Evolutionary conservation across 352 stramenopile genomes (phyloP), one percentile per base, ranked within the genome.

Genomic region (Pythium monospermum): DNA sequence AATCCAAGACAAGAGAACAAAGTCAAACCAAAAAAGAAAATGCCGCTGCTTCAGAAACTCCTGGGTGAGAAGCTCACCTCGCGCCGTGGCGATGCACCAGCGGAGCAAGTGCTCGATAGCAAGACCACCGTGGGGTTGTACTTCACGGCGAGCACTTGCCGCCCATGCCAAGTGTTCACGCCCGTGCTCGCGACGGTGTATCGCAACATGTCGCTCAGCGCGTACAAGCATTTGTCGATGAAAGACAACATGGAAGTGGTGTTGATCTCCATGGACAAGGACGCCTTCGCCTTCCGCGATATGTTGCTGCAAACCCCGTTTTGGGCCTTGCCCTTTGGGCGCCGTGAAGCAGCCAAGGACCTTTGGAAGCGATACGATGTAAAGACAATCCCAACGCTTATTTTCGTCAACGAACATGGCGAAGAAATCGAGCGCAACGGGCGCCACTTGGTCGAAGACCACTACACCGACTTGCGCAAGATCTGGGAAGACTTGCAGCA

Each of bases 281-380:
- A 72, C 42, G 65, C 61, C 33, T 64, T 72, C 27, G 75, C 68
- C 39, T 86, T 83, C 61, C 68, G 69, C 44, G 75, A 86, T 51
- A 58, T 64, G 13, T 50, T 86, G 49, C 47, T 84, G 48, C 75
- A 83, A n/a, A 77, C 63, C 33, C 75, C 75, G 43, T 86, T 83
- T 59, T 63, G 73, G 36, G 75, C 70, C 4, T 58, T 86, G 40
- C 75, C 75, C 6, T 83, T 81, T 30, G 58, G 67, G n/a, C 66
- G 64, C 8, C 72, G 67, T 19, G 68, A 83, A 16, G 54, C 71
- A 21, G 70, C 74, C 23, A 71, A 80, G 53, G 70, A 83, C 37
- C 49, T 86, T 25, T 77, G 75, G 68, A 80, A 80, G 53, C 69
- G 70, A 50, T 84, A 86, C 62, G 70, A 86, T 28, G 71, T 84